Conservation (phyloP, 768 basidiomycete genomes). For the Rhizopogon roseolus region DNA sequence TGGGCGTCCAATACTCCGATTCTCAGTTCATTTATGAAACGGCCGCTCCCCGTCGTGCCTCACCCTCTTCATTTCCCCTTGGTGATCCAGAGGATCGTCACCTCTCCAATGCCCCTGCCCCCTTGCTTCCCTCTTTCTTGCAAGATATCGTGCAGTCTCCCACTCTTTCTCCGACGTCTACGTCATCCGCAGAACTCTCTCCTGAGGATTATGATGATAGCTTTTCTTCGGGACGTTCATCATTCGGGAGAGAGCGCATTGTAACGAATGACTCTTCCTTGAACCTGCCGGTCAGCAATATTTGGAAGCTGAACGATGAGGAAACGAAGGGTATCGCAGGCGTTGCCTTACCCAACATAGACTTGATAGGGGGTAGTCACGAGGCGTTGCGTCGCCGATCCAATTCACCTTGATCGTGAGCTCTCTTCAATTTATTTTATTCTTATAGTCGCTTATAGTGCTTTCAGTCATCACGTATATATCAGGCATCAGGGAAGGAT, state of each 20-base stretch:
- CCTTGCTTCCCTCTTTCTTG: slow-evolving; percentile 72
- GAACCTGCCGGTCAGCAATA: slow-evolving; percentile 40
- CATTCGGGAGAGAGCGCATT: slow-evolving; percentile 21
- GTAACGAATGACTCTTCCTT: slow-evolving; percentile 21
- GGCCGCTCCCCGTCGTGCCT: slow-evolving; percentile 36
- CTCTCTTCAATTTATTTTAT: background rate
- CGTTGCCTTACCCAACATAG: slow-evolving; percentile 42
- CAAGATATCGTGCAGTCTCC: slow-evolving; percentile 71
- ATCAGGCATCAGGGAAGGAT: background rate
- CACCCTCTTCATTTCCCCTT: slow-evolving; percentile 35
- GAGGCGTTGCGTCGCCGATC: slow-evolving; percentile 28
- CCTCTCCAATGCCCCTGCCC: slow-evolving; percentile 30
- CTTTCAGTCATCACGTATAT: background rate
- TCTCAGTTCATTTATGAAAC: slow-evolving; percentile 70
- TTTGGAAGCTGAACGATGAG: slow-evolving; percentile 72
- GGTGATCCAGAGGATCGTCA: slow-evolving; percentile 15
- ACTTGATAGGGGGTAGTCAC: slow-evolving; percentile 33
- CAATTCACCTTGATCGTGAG: slow-evolving; percentile 16
- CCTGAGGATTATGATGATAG: slow-evolving; percentile 50
- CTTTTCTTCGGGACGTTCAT: slow-evolving; percentile 20
- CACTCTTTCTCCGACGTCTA: slow-evolving; percentile 58
- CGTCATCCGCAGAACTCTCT: slow-evolving; percentile 63
- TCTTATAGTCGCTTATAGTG: background rate
- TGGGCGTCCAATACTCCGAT: slow-evolving; percentile 39
- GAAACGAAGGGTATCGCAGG: slow-evolving; percentile 55